Evolutionary conservation across 352 stramenopile genomes (phyloP).

Genomic region (Phytophthora megakarya): DNA sequence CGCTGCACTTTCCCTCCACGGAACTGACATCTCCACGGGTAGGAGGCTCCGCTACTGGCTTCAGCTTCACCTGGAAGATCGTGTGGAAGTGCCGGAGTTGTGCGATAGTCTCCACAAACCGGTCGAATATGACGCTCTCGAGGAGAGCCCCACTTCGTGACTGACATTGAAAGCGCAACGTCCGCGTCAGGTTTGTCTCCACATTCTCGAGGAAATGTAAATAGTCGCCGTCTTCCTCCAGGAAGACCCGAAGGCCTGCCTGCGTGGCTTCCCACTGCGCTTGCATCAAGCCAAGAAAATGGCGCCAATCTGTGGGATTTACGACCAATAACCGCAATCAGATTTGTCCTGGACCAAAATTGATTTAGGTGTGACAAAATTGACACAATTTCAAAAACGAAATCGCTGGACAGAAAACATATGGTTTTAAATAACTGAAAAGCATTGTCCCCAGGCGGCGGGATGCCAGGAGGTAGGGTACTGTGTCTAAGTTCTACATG

Average conservation of each 20-base stretch:
- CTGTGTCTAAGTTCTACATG: no score
- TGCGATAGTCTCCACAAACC: constrained; percentile 27
- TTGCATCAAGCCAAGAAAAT: constrained; percentile 12
- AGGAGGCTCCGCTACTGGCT: constrained; percentile 5
- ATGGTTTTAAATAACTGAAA: no score
- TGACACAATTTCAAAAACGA: no score
- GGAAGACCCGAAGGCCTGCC: constrained; percentile 26
- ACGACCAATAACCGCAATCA: no score
- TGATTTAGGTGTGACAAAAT: no score
- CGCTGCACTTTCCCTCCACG: constrained; percentile 19
- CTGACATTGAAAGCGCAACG: constrained; percentile 25
- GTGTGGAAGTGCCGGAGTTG: constrained; percentile 32
- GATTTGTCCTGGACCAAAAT: no score
- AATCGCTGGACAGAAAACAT: no score
- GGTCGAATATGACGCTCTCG: constrained; percentile 23
- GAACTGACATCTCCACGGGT: constrained; percentile 7
- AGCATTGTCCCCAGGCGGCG: no score
- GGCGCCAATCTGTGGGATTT: no score
- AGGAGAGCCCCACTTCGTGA: constrained; percentile 16
- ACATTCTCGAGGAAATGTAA: constrained; percentile 30
- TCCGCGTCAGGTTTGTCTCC: constrained; percentile 23
- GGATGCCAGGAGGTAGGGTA: no score
- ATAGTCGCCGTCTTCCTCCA: constrained; percentile 38
- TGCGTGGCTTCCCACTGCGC: constrained; percentile 32
- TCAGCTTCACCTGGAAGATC: constrained; percentile 40